Evolutionary conservation across 345 rosid genomes (phyloP), one percentile per base, ranked within the genome.

Genomic region (Reutealis trisperma): DNA sequence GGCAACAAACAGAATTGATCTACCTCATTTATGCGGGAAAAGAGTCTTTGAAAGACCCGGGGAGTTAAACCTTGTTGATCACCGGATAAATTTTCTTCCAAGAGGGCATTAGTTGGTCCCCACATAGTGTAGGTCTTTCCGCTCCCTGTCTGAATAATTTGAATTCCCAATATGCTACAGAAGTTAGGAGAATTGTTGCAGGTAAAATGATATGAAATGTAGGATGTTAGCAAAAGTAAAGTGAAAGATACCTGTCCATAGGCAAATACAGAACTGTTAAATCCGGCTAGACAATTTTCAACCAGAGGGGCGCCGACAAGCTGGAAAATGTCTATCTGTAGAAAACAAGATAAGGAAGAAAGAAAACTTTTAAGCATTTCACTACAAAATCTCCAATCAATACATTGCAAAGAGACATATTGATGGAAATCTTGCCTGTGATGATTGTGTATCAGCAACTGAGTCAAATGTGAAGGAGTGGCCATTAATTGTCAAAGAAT

Each of bases 121-220:
- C 98, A 96, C 87, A 96, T 94, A 6, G 98, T 96, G 81, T 91
- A 96, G 13, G 98, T 96, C 84, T 96, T 96, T 67, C 99, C 98
- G 64, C 99, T 96, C 66, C 99, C 98, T 7, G 97, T 96, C 98
- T 94, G 75, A 77, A 67, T 63, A 82, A 78, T 77, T 59, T 67
- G 77, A 73, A 73, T 72, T 75, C 58, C 49, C 66, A 58, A 51
- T 45, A 45, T 25, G 77, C 52, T 7, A 67, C 22, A 12, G 58
- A 72, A 77, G 64, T 47, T 61, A 37, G 75, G 32, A 42, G 7
- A 52, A 73, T 66, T 8, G 72, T 37, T 41, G 63, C 42, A 64
- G 44, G 34, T 47, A 45, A 47, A 54, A 66, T 71, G 12, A 21
- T 18, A 24, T 2, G 32, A 60, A n/a, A n/a, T 62, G 59, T 34